Evolutionary conservation across 495 filamentous ascomycete genomes (phyloP).

Genomic region (Aspergillus taichungensis): DNA sequence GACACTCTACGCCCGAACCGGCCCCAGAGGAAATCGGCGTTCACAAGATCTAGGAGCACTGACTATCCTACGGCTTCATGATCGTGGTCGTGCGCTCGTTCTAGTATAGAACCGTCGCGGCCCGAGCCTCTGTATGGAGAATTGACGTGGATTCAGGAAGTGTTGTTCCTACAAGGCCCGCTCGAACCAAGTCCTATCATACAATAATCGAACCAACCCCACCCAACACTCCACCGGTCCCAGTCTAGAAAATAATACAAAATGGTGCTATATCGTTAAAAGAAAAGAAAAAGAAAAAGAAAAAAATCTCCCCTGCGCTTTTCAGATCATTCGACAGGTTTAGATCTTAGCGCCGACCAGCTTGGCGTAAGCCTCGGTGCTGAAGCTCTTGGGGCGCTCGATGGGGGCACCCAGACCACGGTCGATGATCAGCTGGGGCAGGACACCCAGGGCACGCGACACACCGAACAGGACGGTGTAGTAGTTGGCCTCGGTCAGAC

Average conservation of each 20-base stretch:
- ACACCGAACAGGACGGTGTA: slow-evolving; percentile 99
- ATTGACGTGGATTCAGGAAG: slow-evolving; percentile 21
- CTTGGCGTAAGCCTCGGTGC: slow-evolving; percentile 92
- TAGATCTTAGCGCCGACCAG: slow-evolving; percentile 86
- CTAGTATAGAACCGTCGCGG: too few species aligned
- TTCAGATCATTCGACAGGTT: slow-evolving; percentile 23
- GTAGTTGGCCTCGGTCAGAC: slow-evolving; percentile 96
- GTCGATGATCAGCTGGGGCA: slow-evolving; percentile 99
- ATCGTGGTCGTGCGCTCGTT: too few species aligned
- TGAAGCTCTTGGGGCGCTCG: slow-evolving; percentile 89
- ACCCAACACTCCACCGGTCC: slow-evolving; percentile 25
- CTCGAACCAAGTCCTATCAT: slow-evolving; percentile 44
- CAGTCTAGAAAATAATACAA: slow-evolving; percentile 25
- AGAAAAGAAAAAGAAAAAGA: slow-evolving; percentile 9
- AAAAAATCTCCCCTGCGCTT: slow-evolving; percentile 3
- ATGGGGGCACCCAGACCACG: slow-evolving; percentile 74
- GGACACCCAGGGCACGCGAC: slow-evolving; percentile 91
- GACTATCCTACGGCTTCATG: too few species aligned
- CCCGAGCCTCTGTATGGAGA: too few species aligned
- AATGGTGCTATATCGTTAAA: slow-evolving; percentile 11
- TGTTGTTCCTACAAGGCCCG: slow-evolving; percentile 38
- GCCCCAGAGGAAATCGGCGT: too few species aligned
- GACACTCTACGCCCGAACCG: too few species aligned
- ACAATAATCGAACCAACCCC: slow-evolving; percentile 31
- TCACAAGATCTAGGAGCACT: too few species aligned